phyloP scores from a whole-genome alignment of 371 early-diverging fungal species.

The Lichtheimia corymbifera region DNA sequence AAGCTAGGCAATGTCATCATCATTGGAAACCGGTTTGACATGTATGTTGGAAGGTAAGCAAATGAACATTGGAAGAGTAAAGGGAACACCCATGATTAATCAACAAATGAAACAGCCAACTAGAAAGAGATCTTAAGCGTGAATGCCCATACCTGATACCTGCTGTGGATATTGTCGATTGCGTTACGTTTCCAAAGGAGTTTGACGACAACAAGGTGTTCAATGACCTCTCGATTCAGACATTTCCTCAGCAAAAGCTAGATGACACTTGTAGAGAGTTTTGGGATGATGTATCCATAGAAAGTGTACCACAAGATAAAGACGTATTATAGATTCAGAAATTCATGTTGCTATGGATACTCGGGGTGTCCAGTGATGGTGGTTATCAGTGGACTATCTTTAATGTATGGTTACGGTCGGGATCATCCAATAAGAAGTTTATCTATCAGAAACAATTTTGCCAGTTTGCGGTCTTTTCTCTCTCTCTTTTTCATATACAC shows the following conservation, averaged over 20 bases:
- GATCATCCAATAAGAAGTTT: too few relatives aligned
- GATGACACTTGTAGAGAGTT: not conserved
- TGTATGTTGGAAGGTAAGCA: conserved; percentile 61
- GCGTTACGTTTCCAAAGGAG: conserved; percentile 44
- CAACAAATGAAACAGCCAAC: conserved; percentile 34
- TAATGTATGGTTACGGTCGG: too few relatives aligned
- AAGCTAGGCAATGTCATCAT: conserved; percentile 39
- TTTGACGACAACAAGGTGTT: conserved; percentile 63
- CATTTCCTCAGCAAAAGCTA: conserved; percentile 28
- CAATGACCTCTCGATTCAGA: conserved; percentile 53
- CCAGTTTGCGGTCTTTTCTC: too few relatives aligned
- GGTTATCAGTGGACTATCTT: too few relatives aligned
- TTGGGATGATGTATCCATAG: conserved; percentile 11
- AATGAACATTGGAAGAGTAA: not conserved
- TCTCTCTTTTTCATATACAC: too few relatives aligned
- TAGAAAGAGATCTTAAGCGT: conserved; percentile 44
- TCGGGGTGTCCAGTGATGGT: too few relatives aligned
- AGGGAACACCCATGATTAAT: not conserved
- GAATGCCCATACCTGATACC: conserved; percentile 61
- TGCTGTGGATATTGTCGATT: conserved; percentile 41
- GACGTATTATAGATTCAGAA: too few relatives aligned
- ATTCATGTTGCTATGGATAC: too few relatives aligned
- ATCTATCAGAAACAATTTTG: too few relatives aligned
- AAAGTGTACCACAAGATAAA: too few relatives aligned
- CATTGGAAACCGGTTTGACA: conserved; percentile 59